Evolutionary conservation across 2,329 filamentous ascomycete genomes (phyloP).

Genomic region (Xylaria digitata): DNA sequence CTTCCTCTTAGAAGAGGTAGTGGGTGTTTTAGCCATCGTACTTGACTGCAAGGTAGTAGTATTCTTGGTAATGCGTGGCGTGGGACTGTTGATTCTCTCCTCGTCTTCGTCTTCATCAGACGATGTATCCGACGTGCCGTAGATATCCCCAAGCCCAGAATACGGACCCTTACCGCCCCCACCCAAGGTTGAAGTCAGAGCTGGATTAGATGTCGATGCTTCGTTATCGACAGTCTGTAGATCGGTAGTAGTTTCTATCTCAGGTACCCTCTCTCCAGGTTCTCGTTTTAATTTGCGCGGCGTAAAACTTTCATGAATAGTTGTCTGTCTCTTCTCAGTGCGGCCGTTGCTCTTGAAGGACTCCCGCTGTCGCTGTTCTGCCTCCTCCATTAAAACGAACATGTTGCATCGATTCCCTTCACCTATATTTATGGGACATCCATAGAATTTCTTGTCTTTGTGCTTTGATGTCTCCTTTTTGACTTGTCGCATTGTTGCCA

Average conservation of each 20-base stretch:
- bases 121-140: slow-evolving; percentile 21
- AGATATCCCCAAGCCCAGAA: background rate
- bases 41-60: slow-evolving; percentile 19
- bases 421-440: slow-evolving; percentile 60
- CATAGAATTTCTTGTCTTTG: slow-evolving; percentile 64
- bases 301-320: slow-evolving; percentile 46
- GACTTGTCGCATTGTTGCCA: slow-evolving; percentile 61
- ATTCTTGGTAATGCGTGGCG: background rate
- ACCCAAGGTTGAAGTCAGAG: slow-evolving; percentile 18
- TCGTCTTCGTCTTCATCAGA: slow-evolving; percentile 39
- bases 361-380: slow-evolving; percentile 57
- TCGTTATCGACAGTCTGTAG: background rate
- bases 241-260: slow-evolving; percentile 37
- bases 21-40: slow-evolving; percentile 27
- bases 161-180: background rate
- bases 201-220: slow-evolving; percentile 2
- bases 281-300: slow-evolving; percentile 42
- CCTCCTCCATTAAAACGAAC: slow-evolving; percentile 69
- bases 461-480: slow-evolving; percentile 61
- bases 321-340: slow-evolving; percentile 54
- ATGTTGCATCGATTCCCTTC: slow-evolving; percentile 61
- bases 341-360: slow-evolving; percentile 59
- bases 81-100: background rate
- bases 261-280: slow-evolving; percentile 34
- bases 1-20: slow-evolving; percentile 44